A percentile compares a stretch with the other conserved stretches of the same genome.
Conservation (phyloP, 2,329 filamentous ascomycete genomes). For the Penicillium sp. region DNA sequence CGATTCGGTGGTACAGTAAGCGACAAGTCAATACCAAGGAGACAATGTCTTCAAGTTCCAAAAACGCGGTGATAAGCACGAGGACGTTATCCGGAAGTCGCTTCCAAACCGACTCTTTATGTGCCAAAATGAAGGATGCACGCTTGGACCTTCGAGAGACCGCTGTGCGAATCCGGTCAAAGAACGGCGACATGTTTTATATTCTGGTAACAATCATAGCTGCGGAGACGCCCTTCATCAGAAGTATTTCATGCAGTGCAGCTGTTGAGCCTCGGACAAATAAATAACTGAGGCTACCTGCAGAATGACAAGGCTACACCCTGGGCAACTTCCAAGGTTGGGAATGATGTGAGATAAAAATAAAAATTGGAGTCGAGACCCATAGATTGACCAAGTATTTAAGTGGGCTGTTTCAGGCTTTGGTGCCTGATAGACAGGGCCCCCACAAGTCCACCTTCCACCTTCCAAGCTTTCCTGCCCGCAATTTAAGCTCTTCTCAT, state of each 20-base stretch:
- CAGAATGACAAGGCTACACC: background rate
- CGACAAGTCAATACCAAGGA: slow-evolving; percentile 22
- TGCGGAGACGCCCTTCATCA: background rate
- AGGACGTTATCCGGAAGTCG: slow-evolving; percentile 19
- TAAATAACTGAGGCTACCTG: background rate
- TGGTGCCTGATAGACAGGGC: background rate
- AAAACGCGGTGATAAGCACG: slow-evolving; percentile 17
- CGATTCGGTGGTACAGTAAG: slow-evolving; percentile 17
- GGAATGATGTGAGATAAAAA: background rate
- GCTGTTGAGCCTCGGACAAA: background rate
- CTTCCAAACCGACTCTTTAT: slow-evolving; percentile 20
- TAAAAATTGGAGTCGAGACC: background rate
- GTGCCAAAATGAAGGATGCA: background rate
- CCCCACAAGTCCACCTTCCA: background rate
- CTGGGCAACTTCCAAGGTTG: background rate
- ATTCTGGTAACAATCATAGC: slow-evolving; percentile 3
- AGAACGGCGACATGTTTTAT: slow-evolving; percentile 12
- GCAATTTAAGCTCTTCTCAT: too few species aligned
- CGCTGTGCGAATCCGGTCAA: slow-evolving; percentile 13
- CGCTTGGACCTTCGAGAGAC: slow-evolving; percentile 13
- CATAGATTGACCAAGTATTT: background rate
- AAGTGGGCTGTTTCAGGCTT: background rate
- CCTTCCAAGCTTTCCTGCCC: background rate
- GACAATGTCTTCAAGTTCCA: slow-evolving; percentile 19
- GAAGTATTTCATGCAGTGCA: background rate